Evolutionary conservation across 2,329 filamentous ascomycete genomes (phyloP).

Genomic region (Pseudocercospora musae): DNA sequence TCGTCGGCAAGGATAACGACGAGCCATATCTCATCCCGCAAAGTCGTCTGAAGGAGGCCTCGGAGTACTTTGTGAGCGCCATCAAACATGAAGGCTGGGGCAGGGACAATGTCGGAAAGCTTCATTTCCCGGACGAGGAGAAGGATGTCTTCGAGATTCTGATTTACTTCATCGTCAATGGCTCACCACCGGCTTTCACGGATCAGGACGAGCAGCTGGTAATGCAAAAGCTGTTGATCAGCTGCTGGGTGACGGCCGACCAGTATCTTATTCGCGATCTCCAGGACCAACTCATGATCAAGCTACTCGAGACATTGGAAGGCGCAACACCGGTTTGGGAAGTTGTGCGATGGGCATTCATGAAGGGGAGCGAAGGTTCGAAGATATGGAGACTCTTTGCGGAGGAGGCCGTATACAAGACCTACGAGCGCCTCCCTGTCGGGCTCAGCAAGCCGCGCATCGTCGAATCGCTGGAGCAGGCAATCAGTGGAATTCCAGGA

Average conservation of each 20-base stretch:
- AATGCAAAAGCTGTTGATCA: neutral
- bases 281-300: neutral
- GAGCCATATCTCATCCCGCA: neutral
- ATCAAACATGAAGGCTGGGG: constrained; percentile 5
- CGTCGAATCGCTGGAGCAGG: neutral
- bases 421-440: neutral
- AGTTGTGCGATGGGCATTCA: neutral
- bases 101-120: neutral
- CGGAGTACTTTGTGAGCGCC: constrained; percentile 4
- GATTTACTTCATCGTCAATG: constrained; percentile 8
- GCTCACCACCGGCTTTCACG: neutral
- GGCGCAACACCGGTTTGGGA: neutral
- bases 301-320: neutral
- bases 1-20: neutral
- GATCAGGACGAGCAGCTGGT: neutral
- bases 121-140: constrained; percentile 10
- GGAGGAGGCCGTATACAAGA: neutral
- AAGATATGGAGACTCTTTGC: neutral
- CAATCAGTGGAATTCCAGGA: neutral
- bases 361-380: neutral
- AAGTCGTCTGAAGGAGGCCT: neutral
- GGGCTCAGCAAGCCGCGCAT: neutral
- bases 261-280: neutral
- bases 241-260: neutral
- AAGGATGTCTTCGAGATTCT: constrained; percentile 5